A percentile compares a stretch with the other conserved stretches of the same genome.
These are phyloP conservation scores for Colletotrichum trifolii DNA, from an alignment of 2,329 filamentous ascomycete genomes.

Conservation along the genomic window DNA sequence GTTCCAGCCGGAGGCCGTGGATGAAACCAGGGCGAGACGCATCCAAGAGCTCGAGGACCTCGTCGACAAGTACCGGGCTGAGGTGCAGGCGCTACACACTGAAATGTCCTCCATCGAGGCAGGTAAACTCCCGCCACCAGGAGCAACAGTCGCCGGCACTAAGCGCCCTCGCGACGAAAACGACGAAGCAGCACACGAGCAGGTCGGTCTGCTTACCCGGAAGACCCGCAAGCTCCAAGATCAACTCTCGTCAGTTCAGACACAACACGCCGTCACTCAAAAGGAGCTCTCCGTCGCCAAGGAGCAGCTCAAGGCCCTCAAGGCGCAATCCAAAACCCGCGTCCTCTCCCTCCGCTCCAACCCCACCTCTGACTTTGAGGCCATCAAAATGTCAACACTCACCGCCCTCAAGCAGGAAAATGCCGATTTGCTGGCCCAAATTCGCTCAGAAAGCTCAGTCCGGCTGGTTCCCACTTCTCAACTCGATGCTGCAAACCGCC, in stretches of 20 bases:
- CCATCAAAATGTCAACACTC: constrained; percentile 84
- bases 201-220: constrained; percentile 83
- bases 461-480: constrained; percentile 81
- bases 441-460: constrained; percentile 62
- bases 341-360: constrained; percentile 91
- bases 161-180: constrained; percentile 72
- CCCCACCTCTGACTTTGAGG: constrained; percentile 86
- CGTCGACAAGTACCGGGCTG: constrained; percentile 85
- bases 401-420: constrained; percentile 85
- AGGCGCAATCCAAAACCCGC: constrained; percentile 78
- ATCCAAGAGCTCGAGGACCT: constrained; percentile 87
- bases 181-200: constrained; percentile 71
- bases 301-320: constrained; percentile 76
- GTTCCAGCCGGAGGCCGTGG: constrained; percentile 82
- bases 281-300: constrained; percentile 79
- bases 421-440: constrained; percentile 79
- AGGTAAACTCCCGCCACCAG: constrained; percentile 45
- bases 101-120: constrained; percentile 77
- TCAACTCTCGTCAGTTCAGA: constrained; percentile 76
- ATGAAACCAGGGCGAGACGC: constrained; percentile 78
- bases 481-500: constrained; percentile 78
- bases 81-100: constrained; percentile 78
- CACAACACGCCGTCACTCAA: constrained; percentile 75
- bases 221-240: constrained; percentile 90
- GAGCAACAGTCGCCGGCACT: constrained; percentile 54